Evolutionary conservation across 2,329 filamentous ascomycete species (phyloP), one percentile per base, ranked within the genome.

Genomic region (Diaporthe aspalathi): DNA sequence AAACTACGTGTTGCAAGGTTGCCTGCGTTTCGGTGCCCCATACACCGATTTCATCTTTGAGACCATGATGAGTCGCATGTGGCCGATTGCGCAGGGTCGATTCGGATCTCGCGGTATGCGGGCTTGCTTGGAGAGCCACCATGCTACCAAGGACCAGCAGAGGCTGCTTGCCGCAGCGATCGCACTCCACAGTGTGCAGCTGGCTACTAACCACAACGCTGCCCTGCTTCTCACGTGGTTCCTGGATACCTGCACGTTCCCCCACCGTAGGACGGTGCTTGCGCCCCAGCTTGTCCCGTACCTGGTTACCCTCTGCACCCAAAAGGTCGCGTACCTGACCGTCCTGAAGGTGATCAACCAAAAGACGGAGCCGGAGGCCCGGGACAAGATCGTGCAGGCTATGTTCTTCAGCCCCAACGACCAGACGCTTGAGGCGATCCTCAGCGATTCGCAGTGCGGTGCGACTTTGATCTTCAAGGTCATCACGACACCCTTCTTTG

Each of bases 331-430:
- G 0, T 98, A 98, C 79, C 87, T 98, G 73, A 99, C 96, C 0
- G 95, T 99, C 1, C 86, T 99, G 71, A 99, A 99, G 85, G 94
- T 98, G 65, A 97, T 99, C 82, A 99, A 99, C 80, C 96, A 99
- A 82, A 94, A 97, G 79, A 93, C 95, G 43, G 96, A 99, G 83
- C 88, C 93, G 0, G 95, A 98, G 73, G 96, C 96, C 4, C 90
- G 96, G 16, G 95, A 99, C 78, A 93, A 90, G 60, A 94, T 99
- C 49, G 86, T 98, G 50, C 92, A 94, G 80, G 95, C 95, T 2
- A 85, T 99, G 43, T 98, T 99, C 87, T 97, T 97, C 82, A 94
- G 93, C 11, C 89, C 91, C 3, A 93, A 95, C 73, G 94, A 98
- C 77, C 91, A 95, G 76, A 90, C 93, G 1, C 84, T 99, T 50